Evolutionary conservation across 108 stramenopile species (phyloP).

Genomic region (Skeletonema potamos): DNA sequence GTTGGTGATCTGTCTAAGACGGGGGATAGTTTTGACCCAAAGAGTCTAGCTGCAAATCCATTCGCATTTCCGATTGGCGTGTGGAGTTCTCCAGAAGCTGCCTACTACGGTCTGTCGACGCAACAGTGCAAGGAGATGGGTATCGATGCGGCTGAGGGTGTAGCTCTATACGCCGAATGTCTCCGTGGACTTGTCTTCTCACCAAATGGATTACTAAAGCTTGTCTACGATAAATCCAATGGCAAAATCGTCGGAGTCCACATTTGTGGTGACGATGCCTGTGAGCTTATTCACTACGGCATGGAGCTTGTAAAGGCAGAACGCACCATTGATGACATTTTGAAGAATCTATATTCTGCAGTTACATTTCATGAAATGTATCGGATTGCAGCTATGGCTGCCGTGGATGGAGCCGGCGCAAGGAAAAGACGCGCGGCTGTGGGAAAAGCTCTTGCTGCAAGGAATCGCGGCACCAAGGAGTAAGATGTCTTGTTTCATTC

Average conservation of each 20-base stretch:
- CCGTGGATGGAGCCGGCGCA: slow-evolving; percentile 46
- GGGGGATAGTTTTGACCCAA: slow-evolving; percentile 70
- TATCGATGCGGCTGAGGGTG: slow-evolving; percentile 71
- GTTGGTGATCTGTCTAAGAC: slow-evolving; percentile 41
- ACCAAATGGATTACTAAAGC: slow-evolving; percentile 80
- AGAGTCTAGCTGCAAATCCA: slow-evolving; percentile 73
- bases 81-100: slow-evolving; percentile 80
- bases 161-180: slow-evolving; percentile 82
- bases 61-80: slow-evolving; percentile 87
- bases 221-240: slow-evolving; percentile 73
- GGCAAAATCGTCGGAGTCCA: slow-evolving; percentile 80
- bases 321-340: slow-evolving; percentile 64
- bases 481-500: background rate
- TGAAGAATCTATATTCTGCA: slow-evolving; percentile 62
- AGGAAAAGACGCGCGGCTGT: slow-evolving; percentile 62
- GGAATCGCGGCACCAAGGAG: slow-evolving; percentile 34
- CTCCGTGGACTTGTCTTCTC: slow-evolving; percentile 78
- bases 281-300: slow-evolving; percentile 85
- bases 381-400: slow-evolving; percentile 62
- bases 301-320: slow-evolving; percentile 80
- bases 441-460: slow-evolving; percentile 64
- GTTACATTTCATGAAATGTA: slow-evolving; percentile 89
- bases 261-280: slow-evolving; percentile 85
- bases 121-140: slow-evolving; percentile 71
- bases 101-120: slow-evolving; percentile 67